These are phyloP conservation scores for Dendrobium nobile DNA, from an alignment of 106 monocot species.

Conservation along the genomic window DNA sequence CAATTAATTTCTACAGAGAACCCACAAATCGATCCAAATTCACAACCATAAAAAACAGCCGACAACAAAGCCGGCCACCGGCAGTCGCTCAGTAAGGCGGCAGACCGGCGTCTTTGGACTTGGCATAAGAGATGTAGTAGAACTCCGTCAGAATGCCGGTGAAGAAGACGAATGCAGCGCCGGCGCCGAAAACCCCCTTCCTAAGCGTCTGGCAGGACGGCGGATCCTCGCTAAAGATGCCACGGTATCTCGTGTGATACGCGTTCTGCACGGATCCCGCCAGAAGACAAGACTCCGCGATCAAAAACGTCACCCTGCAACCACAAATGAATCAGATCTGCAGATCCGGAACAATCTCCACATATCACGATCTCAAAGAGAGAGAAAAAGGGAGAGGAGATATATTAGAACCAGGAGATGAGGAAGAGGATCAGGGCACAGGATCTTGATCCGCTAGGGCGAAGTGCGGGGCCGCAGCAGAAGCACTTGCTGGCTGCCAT, in stretches of 20 bases:
- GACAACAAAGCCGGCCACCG: not conserved
- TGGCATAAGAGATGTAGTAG: conserved; percentile 59
- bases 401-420: conserved; percentile 23
- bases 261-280: conserved; percentile 84
- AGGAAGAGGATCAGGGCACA: conserved; percentile 44
- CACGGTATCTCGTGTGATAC: conserved; percentile 66
- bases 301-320: conserved; percentile 66
- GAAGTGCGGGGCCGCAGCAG: conserved; percentile 40
- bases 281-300: conserved; percentile 83
- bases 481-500: conserved; percentile 55
- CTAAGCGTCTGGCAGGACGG: conserved; percentile 61
- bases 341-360: not conserved
- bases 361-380: not conserved
- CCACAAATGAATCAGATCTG: not conserved
- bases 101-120: conserved; percentile 24
- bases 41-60: not conserved
- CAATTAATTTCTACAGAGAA: conserved; percentile 1
- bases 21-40: not conserved
- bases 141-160: conserved; percentile 63
- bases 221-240: conserved; percentile 13
- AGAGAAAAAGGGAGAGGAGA: not conserved
- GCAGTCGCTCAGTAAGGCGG: conserved; percentile 10
- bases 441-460: conserved; percentile 41
- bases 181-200: conserved; percentile 89
- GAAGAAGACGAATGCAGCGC: conserved; percentile 82